Base-by-base conservation (phyloP, 2,329 filamentous ascomycete species). In the Clonostachys rhizophaga region DNA sequence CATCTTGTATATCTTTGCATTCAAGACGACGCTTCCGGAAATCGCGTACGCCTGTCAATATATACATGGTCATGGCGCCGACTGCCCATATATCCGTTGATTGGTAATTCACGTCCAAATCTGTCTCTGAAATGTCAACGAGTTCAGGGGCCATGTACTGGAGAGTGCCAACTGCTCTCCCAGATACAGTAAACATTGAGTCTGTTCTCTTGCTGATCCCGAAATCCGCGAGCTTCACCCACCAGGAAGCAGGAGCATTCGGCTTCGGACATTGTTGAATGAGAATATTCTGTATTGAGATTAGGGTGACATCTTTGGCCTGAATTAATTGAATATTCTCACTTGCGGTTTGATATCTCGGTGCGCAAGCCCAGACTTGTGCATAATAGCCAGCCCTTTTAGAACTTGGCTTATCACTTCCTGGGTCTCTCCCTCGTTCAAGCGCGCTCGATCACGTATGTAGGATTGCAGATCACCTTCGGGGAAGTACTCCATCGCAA, bases 401-500 rank as follows among this genome's bases (percentile, higher is more conserved):
- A 57, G 46, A 6, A 58, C 42, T 43, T 58, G 55, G 16, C 44
- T 50, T 6, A 43, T 49, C 17, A 59, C 50, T 14, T 53, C 42
- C 16, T 48, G 46, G 4, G 42, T 50, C 18, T 59, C 46, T 8
- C 43, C 37, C 34, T 58, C 55, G 10, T 49, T 17, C 3, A 59
- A 42, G 5, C 42, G 48, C 18, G 43, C 18, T 18, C 24, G 11
- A 1, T 49, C 35, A 17, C 10, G 11, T 11, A 59, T 41, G 39
- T 58, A 51, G 1, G 40, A 44, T 20, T 52, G 43, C n/a, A 60
- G 42, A 20, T 58, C 55, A 1, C 58, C 56, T 6, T 48, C 17
- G 10, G 52, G 51, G 35, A 53, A 43, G 40, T 55, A 58, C 40
- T 59, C 55, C 58, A 58, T 59, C 8, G 54, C 52, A 34, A 60